Evolutionary conservation across 2,329 filamentous ascomycete species (phyloP).

Genomic region (Lithohypha guttulata): DNA sequence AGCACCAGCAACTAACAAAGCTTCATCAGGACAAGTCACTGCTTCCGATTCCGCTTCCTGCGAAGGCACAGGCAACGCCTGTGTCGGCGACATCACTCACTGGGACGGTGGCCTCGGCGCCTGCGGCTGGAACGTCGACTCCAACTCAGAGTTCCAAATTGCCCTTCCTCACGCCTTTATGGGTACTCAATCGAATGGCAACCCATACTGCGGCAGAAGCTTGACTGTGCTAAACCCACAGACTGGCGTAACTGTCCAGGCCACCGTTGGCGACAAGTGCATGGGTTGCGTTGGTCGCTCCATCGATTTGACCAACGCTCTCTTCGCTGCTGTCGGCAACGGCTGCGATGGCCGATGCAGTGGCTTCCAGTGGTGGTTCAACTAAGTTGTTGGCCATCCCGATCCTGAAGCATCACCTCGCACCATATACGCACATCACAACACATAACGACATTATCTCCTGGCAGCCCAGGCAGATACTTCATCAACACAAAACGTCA

Average conservation of each 20-base stretch:
- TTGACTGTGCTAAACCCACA: constrained; percentile 49
- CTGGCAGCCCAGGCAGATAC: too few relatives aligned
- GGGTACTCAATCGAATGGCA: constrained; percentile 52
- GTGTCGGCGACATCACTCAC: constrained; percentile 60
- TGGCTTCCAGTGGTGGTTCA: constrained; percentile 35
- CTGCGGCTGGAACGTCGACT: constrained; percentile 55
- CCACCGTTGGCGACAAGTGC: constrained; percentile 64
- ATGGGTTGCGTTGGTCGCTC: constrained; percentile 46
- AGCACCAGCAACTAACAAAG: too few relatives aligned
- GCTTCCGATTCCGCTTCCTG: constrained; percentile 21
- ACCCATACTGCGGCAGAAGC: constrained; percentile 59
- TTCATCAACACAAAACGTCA: too few relatives aligned
- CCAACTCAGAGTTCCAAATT: constrained; percentile 50
- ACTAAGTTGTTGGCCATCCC: too few relatives aligned
- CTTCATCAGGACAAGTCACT: constrained; percentile 7
- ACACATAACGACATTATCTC: too few relatives aligned
- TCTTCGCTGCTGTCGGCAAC: constrained; percentile 30
- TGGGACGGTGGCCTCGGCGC: constrained; percentile 58
- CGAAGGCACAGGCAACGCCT: constrained; percentile 27
- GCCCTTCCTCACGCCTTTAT: constrained; percentile 58
- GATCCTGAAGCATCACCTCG: too few relatives aligned
- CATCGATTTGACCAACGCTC: constrained; percentile 24
- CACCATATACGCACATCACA: too few relatives aligned
- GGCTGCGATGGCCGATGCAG: constrained; percentile 31
- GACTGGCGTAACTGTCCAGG: constrained; percentile 46